Conservation (phyloP, 192 early-diverging fungal genomes). For the Phlyctochytrium bullatum region DNA sequence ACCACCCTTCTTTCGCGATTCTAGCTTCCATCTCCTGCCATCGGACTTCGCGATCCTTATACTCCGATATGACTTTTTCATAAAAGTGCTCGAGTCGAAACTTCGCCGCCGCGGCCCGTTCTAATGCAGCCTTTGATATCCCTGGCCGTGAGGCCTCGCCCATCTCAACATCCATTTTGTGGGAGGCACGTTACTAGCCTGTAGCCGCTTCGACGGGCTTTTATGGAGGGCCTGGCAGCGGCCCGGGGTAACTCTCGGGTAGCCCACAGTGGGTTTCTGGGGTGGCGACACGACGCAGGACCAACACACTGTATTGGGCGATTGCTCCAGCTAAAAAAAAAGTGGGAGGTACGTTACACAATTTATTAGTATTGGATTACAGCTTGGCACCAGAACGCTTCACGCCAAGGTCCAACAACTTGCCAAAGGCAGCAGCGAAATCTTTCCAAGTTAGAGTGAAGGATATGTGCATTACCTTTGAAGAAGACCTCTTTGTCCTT, state of each 20-base stretch:
- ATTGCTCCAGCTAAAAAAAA: too few relatives aligned
- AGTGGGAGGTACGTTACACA: too few relatives aligned
- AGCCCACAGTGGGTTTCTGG: too few relatives aligned
- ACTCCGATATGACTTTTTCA: constrained; percentile 82
- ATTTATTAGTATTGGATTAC: neutral
- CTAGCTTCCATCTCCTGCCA: constrained; percentile 78
- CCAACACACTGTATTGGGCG: too few relatives aligned
- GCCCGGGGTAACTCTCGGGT: too few relatives aligned
- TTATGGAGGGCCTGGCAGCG: too few relatives aligned
- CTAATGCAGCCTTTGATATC: constrained; percentile 68
- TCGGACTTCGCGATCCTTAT: constrained; percentile 46
- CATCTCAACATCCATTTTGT: neutral
- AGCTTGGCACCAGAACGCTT: constrained; percentile 17
- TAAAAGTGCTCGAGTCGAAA: constrained; percentile 92
- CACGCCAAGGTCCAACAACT: constrained; percentile 87
- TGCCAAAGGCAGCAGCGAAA: constrained; percentile 81
- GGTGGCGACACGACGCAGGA: too few relatives aligned
- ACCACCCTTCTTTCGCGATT: constrained; percentile 69
- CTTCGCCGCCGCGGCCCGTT: constrained; percentile 86
- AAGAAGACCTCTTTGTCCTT: constrained; percentile 65
- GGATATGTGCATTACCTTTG: constrained; percentile 26
- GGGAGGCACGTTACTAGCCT: too few relatives aligned
- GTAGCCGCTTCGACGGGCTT: too few relatives aligned
- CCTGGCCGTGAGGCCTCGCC: neutral
- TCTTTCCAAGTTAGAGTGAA: constrained; percentile 45